Evolutionary conservation across 2,329 filamentous ascomycete genomes (phyloP).

Genomic region (Chrysoporthe cubensis): DNA sequence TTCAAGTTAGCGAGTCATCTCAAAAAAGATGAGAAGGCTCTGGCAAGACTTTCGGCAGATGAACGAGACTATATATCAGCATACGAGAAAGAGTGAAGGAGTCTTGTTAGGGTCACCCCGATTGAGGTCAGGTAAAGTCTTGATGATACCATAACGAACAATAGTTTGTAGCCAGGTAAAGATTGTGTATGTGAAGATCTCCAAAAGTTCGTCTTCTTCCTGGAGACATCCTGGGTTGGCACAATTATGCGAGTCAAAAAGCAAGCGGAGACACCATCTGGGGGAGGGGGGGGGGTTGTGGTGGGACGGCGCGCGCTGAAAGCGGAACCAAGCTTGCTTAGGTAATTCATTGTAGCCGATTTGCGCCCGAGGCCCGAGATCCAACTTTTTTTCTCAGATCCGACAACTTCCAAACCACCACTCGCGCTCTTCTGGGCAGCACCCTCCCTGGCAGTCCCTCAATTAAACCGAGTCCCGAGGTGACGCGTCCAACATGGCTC

Average conservation of each 20-base stretch:
- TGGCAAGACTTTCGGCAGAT: background rate
- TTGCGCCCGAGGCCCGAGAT: conserved; percentile 16
- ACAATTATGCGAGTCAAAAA: too few species aligned
- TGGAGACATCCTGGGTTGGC: too few species aligned
- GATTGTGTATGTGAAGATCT: too few species aligned
- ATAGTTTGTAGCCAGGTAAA: too few species aligned
- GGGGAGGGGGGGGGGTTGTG: background rate
- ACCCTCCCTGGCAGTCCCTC: background rate
- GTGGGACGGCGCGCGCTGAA: too few species aligned
- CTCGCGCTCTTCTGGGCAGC: too few species aligned
- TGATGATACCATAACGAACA: too few species aligned
- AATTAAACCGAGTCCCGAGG: background rate
- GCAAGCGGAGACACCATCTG: too few species aligned
- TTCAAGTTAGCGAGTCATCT: background rate
- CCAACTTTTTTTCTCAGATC: conserved; percentile 22
- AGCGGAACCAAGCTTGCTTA: conserved; percentile 2
- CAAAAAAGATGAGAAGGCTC: background rate
- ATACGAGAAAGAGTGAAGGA: background rate
- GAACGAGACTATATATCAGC: background rate
- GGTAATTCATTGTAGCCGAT: conserved; percentile 20
- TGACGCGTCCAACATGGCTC: conserved; percentile 24
- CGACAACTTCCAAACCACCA: background rate
- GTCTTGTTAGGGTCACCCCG: too few species aligned
- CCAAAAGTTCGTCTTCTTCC: too few species aligned
- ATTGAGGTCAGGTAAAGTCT: too few species aligned